Evolutionary conservation across 2,329 filamentous ascomycete genomes (phyloP).

Genomic region (Epichloe coenophiala): DNA sequence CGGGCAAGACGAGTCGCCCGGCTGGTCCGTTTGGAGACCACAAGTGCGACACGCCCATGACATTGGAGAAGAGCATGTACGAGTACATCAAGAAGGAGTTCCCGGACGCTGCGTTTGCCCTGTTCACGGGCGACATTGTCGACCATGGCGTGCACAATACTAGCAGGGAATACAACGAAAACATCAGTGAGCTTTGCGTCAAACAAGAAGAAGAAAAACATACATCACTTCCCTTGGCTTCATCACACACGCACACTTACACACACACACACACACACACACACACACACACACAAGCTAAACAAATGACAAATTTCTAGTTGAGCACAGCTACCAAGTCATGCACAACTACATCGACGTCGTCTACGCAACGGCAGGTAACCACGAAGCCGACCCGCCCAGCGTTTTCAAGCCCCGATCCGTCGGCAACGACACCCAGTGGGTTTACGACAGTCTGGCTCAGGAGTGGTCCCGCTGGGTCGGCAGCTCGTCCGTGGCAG

Average conservation of each 20-base stretch:
- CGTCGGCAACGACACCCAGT: slow-evolving; percentile 28
- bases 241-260: too few relatives aligned
- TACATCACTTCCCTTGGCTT: too few relatives aligned
- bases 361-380: slow-evolving; percentile 41
- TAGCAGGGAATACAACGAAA: slow-evolving; percentile 17
- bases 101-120: slow-evolving; percentile 33
- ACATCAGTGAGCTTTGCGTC: slow-evolving; percentile 11
- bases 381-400: slow-evolving; percentile 42
- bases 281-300: too few relatives aligned
- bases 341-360: slow-evolving; percentile 29
- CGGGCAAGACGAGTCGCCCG: slow-evolving; percentile 30
- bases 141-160: slow-evolving; percentile 36
- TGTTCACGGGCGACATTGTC: slow-evolving; percentile 46
- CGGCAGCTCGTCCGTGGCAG: slow-evolving; percentile 17
- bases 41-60: slow-evolving; percentile 35
- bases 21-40: slow-evolving; percentile 38
- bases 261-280: too few relatives aligned
- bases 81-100: slow-evolving; percentile 31
- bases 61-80: slow-evolving; percentile 40
- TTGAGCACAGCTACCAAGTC: slow-evolving; percentile 32
- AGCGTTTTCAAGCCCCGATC: slow-evolving; percentile 34
- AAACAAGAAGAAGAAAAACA: background rate
- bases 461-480: slow-evolving; percentile 34
- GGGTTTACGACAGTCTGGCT: slow-evolving; percentile 38
- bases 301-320: slow-evolving; percentile 7